phyloP scores from a whole-genome alignment of 495 filamentous ascomycete genomes.

The Cercophora samala region DNA sequence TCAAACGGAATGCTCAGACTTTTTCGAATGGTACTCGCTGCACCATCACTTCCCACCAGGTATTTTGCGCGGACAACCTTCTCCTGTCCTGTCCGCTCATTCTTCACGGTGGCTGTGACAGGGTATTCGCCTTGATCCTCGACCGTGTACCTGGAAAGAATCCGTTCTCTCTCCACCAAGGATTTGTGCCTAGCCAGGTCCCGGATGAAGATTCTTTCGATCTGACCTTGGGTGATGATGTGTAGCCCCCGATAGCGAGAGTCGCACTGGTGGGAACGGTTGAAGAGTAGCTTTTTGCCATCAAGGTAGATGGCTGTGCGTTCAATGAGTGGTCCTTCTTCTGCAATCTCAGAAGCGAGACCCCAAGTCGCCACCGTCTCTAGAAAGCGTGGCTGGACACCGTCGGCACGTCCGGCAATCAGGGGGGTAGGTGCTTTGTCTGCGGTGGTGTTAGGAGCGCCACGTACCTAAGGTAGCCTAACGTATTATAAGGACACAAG shows the following conservation, averaged over 20 bases:
- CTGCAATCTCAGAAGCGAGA: not conserved
- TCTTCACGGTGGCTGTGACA: not conserved
- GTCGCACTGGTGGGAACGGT: not conserved
- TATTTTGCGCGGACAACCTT: not conserved
- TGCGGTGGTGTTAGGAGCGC: not conserved
- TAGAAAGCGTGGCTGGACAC: not conserved
- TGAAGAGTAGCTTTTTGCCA: not conserved
- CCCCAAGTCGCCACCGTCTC: not conserved
- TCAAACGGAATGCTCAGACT: not conserved
- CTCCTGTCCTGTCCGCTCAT: not conserved
- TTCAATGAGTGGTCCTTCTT: not conserved
- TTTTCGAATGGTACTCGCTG: not conserved
- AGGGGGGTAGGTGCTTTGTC: not conserved
- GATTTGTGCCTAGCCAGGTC: not conserved
- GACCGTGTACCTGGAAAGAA: not conserved
- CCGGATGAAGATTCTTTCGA: not conserved
- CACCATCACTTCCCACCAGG: not conserved
- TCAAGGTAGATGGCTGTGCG: not conserved
- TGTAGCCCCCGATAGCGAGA: not conserved
- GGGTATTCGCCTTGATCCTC: not conserved
- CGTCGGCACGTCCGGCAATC: not conserved
- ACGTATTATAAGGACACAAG: not conserved
- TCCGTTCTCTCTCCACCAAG: not conserved
- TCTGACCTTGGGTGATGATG: not conserved
- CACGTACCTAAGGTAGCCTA: too few species aligned